Conservation (phyloP, 345 rosid species). For the Mangifera indica region DNA sequence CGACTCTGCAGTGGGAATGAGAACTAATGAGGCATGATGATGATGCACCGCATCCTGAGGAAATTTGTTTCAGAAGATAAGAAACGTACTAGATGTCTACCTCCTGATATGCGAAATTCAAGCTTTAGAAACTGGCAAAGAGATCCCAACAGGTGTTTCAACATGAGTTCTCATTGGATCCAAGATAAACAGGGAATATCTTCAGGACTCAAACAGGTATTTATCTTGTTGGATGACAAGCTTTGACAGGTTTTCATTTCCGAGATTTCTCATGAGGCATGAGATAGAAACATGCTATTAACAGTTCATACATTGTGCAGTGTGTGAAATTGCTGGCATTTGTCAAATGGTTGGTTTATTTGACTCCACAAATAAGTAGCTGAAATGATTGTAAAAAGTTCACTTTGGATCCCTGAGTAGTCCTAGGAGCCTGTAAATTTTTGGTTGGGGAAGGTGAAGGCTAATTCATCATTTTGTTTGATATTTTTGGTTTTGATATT, state of each 20-base stretch:
- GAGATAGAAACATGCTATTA: constrained; percentile 1
- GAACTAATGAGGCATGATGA: constrained; percentile 39
- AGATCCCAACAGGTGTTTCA: background rate
- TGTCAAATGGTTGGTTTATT: constrained; percentile 1
- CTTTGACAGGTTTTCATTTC: background rate
- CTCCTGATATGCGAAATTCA: constrained; percentile 7
- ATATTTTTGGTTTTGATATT: background rate
- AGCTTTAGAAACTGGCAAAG: constrained; percentile 12
- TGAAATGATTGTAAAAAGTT: background rate
- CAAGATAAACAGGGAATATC: background rate
- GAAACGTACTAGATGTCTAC: constrained; percentile 30
- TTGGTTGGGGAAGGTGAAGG: background rate
- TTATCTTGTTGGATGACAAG: background rate
- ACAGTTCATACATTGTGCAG: constrained; percentile 13
- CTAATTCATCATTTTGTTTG: background rate
- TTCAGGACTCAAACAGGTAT: background rate
- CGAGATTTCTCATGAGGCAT: background rate
- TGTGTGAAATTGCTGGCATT: constrained; percentile 11
- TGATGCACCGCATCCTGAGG: constrained; percentile 33
- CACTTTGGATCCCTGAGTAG: background rate
- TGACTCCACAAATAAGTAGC: background rate
- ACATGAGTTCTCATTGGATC: background rate
- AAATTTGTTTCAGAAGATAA: constrained; percentile 40
- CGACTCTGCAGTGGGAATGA: constrained; percentile 46
- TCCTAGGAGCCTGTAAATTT: background rate